These are phyloP conservation scores for Coelastrella sp. DNA, from an alignment of 139 green algal species.

Conservation along the genomic window DNA sequence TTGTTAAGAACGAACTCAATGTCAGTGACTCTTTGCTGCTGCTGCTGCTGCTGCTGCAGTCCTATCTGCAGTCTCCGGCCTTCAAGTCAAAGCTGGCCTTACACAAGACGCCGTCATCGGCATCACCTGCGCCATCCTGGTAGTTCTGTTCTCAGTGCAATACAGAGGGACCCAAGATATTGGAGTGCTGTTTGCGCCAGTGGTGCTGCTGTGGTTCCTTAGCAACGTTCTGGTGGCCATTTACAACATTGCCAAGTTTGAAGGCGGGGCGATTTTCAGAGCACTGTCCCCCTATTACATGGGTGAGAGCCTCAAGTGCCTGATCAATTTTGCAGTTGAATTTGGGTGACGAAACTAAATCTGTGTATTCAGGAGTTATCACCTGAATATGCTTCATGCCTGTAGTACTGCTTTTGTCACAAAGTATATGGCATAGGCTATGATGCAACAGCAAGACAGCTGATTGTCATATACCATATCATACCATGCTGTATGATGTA, in stretches of 20 bases:
- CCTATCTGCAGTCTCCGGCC: neutral
- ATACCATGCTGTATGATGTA: too few relatives aligned
- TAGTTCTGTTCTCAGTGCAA: neutral
- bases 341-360: too few relatives aligned
- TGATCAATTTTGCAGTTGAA: too few relatives aligned
- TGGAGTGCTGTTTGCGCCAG: slow-evolving; percentile 6
- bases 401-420: too few relatives aligned
- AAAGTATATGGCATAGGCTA: too few relatives aligned
- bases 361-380: too few relatives aligned
- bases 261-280: slow-evolving; percentile 1
- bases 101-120: neutral
- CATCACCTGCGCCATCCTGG: neutral
- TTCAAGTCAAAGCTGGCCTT: neutral
- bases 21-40: neutral
- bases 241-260: neutral
- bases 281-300: neutral
- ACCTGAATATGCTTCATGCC: too few relatives aligned
- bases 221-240: slow-evolving; percentile 5
- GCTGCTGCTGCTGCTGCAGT: slow-evolving; percentile 10
- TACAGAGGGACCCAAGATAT: neutral
- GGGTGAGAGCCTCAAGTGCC: too few relatives aligned
- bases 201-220: slow-evolving; percentile 11
- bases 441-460: too few relatives aligned
- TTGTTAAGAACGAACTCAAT: too few relatives aligned
- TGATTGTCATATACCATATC: too few relatives aligned